Evolutionary conservation across 176 grass and related monocot genomes (phyloP), one percentile per base, ranked within the genome.

Genomic region (Eragrostis nindensis): DNA sequence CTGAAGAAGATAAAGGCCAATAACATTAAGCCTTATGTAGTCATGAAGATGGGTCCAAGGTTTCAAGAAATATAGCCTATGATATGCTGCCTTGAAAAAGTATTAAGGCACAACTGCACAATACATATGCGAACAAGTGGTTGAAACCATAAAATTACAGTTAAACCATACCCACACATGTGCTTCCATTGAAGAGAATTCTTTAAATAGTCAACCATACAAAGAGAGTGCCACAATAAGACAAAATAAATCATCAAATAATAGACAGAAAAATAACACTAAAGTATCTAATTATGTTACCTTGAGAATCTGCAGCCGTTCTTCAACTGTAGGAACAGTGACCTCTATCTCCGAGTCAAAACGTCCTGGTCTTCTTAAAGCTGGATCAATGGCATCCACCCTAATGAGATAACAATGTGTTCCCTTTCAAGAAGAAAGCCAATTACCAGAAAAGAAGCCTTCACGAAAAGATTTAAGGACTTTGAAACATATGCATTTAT

Each of bases 321-420:
- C 95, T 83, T 95, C 90, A 39, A 78, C 49, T 2, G 86, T 91
- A 60, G 95, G 95, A 93, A 95, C 81, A 80, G 86, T 83, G 24
- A 95, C 84, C 73, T 98, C 90, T 80, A 98, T 78, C 76, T 98
- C 95, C 53, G 83, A 91, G 44, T 98, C 95, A 82, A 98, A 98
- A 66, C 90, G 90, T 29, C 95, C 95, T 68, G 86, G 84, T 76
- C 95, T 91, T 83, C 92, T 86, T 83, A 98, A 40, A 74, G 95
- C 95, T 84, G 92, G 88, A 86, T 98, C 95, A 66, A 98, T 91
- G 7, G 59, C 95, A 82, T 98, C 90, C 40, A 98, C 84, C 78
- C 95, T 98, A 79, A 66, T 26, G 78, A 86, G 15, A 59, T 68
- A 63, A 24, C 49, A 75, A 49, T 70, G 41, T 32, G 24, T 78